Base-by-base conservation (phyloP, 2,329 filamentous ascomycete species). In the Cadophora malorum region DNA sequence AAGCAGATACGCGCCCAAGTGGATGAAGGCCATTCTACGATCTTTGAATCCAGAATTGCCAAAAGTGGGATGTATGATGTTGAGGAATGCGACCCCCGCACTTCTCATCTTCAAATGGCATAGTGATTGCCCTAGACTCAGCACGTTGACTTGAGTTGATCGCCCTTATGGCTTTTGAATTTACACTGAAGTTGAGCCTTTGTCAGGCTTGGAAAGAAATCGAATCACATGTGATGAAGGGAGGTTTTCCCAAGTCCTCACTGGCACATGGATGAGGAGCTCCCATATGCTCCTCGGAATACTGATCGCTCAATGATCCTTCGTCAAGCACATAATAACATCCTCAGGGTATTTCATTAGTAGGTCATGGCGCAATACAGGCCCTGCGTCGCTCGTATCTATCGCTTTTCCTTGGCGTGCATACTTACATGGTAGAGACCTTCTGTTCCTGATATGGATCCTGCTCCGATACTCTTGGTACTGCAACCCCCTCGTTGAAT, bases 391-490 rank as follows among this genome's bases (percentile, higher is more conserved):
- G 31, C 28, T 31, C 4, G 21, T 58, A 38, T 38, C 19, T 23
- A 31, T 9, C 19, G 3, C 7, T 33, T 9, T 21, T 21, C 19
- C 53, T 58, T 58, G 53, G 53, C 53, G 19, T 58, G n/a, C 53
- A 58, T n/a, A 21, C 31, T 14, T 33, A n/a, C 53, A 33, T 21
- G 53, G 53, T 58, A 35, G 31, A 33, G 53, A 58, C 53, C 53
- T 58, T 58, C 53, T 58, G 53, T 38, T 58, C 31, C 53, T 58
- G 31, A 38, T 58, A 35, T 38, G 16, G 33, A 38, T 14, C 16
- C 28, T 58, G 31, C n/a, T 21, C 50, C 14, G 4, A 38, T 23
- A 21, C 38, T n/a, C 53, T 58, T 58, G 53, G 53, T 58, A 21
- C 53, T 58, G 53, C 53, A 58, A 16, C 35, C 53, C 28, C 53